Conservation (phyloP, 805 yeast genomes). For the Pichia eremophila region DNA sequence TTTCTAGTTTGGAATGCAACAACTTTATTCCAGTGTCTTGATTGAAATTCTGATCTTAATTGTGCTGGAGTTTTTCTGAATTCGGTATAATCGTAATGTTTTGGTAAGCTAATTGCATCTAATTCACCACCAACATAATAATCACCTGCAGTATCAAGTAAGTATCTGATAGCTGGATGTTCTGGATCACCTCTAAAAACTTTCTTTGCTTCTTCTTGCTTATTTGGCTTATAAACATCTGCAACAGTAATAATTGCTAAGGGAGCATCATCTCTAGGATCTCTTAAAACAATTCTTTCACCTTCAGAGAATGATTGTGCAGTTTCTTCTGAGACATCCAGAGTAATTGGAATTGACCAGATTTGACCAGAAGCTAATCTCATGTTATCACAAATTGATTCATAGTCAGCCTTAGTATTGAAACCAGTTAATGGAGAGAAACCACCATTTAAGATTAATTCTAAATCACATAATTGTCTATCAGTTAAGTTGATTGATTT, state of each 20-base stretch:
- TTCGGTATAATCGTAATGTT: slow-evolving; percentile 84
- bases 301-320: slow-evolving; percentile 43
- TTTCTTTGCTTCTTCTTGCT: slow-evolving; percentile 65
- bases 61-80: slow-evolving; percentile 86
- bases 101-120: slow-evolving; percentile 76
- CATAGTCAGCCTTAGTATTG: slow-evolving; percentile 58
- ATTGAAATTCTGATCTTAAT: slow-evolving; percentile 72
- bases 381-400: slow-evolving; percentile 55
- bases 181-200: slow-evolving; percentile 96
- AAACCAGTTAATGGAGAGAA: slow-evolving; percentile 77
- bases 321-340: slow-evolving; percentile 54
- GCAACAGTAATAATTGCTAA: slow-evolving; percentile 75
- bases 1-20: slow-evolving; percentile 98
- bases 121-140: slow-evolving; percentile 81
- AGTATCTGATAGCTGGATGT: slow-evolving; percentile 82
- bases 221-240: slow-evolving; percentile 77
- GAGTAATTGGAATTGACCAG: slow-evolving; percentile 89
- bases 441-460: slow-evolving; percentile 86
- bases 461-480: slow-evolving; percentile 90
- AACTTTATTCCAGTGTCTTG: slow-evolving; percentile 76
- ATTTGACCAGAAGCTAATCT: slow-evolving; percentile 68
- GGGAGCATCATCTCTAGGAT: slow-evolving; percentile 70
- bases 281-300: slow-evolving; percentile 63
- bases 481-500: slow-evolving; percentile 53
- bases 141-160: slow-evolving; percentile 67